Conservation (phyloP, 225 moss, liverwort and hornwort species). For the Sphagnum contortum region DNA sequence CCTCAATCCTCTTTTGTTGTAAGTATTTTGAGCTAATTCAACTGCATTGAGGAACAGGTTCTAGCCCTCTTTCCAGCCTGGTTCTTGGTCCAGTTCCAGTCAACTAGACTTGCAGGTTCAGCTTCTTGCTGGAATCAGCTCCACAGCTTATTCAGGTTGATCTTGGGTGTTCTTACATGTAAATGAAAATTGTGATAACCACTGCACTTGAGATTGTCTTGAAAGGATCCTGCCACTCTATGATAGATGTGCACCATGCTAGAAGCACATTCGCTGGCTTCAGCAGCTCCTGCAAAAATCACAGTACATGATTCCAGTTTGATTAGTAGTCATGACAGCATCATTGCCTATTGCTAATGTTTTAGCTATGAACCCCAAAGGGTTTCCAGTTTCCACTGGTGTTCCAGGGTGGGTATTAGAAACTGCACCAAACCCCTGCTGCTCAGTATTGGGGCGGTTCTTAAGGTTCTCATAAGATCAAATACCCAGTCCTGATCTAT, state of each 20-base stretch:
- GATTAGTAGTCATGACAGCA: neutral
- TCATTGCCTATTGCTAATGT: too few species aligned
- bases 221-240: slow-evolving; percentile 66
- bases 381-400: too few species aligned
- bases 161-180: slow-evolving; percentile 32
- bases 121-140: neutral
- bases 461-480: too few species aligned
- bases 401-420: too few species aligned
- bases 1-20: too few species aligned
- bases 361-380: too few species aligned
- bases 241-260: slow-evolving; percentile 35
- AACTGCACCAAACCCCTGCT: neutral
- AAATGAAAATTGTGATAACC: slow-evolving; percentile 55
- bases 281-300: slow-evolving; percentile 56
- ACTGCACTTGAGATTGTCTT: slow-evolving; percentile 46
- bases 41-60: too few species aligned
- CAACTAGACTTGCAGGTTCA: neutral
- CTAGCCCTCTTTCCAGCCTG: too few species aligned
- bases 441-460: neutral
- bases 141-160: too few species aligned
- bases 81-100: too few species aligned
- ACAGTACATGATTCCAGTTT: neutral
- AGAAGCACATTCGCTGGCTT: slow-evolving; percentile 38
- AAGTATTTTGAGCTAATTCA: too few species aligned
- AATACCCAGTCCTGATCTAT: too few species aligned